These are phyloP conservation scores for Colletotrichum shisoi DNA, from an alignment of 2,329 filamentous ascomycete species.

Conservation along the genomic window DNA sequence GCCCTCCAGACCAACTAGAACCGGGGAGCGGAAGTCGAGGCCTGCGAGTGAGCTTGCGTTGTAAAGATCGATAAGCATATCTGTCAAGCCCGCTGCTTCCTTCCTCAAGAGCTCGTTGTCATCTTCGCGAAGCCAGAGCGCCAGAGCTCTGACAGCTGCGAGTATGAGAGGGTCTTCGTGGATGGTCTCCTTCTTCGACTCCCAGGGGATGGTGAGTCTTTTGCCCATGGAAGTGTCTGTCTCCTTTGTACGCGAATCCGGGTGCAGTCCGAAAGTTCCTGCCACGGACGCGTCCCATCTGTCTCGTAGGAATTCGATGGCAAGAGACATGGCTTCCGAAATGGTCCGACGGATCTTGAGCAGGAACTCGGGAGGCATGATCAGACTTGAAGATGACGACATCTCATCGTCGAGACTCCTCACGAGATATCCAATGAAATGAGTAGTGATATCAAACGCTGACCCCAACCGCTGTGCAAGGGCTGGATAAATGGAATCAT, in stretches of 20 bases:
- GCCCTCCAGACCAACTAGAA: slow-evolving; percentile 68
- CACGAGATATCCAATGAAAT: slow-evolving; percentile 67
- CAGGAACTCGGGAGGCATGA: slow-evolving; percentile 66
- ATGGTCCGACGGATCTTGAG: slow-evolving; percentile 68
- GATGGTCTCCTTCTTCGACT: slow-evolving; percentile 58
- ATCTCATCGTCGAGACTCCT: slow-evolving; percentile 60
- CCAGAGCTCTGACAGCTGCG: slow-evolving; percentile 64
- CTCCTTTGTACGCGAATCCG: slow-evolving; percentile 58
- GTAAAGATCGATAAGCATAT: slow-evolving; percentile 72
- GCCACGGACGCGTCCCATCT: slow-evolving; percentile 73
- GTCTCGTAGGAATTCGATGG: slow-evolving; percentile 72
- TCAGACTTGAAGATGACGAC: slow-evolving; percentile 48
- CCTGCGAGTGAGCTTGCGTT: slow-evolving; percentile 45
- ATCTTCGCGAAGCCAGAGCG: slow-evolving; percentile 75
- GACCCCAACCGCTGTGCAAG: slow-evolving; percentile 65
- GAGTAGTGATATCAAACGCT: slow-evolving; percentile 68
- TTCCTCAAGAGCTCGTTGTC: slow-evolving; percentile 66
- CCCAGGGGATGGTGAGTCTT: slow-evolving; percentile 64
- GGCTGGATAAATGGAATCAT: slow-evolving; percentile 60
- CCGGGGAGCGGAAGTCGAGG: slow-evolving; percentile 64
- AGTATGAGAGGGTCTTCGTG: slow-evolving; percentile 67
- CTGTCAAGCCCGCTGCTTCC: slow-evolving; percentile 66
- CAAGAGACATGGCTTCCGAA: slow-evolving; percentile 68
- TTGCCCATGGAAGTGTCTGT: slow-evolving; percentile 57
- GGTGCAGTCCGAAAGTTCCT: slow-evolving; percentile 68